Evolutionary conservation across 2,329 filamentous ascomycete genomes (phyloP).

Genomic region (Penicillium sp.): DNA sequence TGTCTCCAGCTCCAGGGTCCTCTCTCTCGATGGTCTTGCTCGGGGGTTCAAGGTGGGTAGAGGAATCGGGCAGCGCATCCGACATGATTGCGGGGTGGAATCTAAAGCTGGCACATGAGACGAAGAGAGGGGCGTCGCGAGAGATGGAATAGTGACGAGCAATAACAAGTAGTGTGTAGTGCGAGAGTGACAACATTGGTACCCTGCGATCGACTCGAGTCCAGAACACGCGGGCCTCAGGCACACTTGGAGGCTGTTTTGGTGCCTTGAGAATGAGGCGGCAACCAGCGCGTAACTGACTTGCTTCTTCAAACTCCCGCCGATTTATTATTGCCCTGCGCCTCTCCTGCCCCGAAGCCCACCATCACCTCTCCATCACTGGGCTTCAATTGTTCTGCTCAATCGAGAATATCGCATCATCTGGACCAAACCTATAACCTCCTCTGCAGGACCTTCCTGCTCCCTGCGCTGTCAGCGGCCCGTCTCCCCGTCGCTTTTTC

Average conservation of each 20-base stretch:
- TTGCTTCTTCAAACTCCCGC: constrained; percentile 26
- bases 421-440: constrained; percentile 9
- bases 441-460: constrained; percentile 12
- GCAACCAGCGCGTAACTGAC: constrained; percentile 20
- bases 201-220: constrained; percentile 33
- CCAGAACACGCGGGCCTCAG: constrained; percentile 32
- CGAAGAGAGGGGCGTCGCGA: constrained; percentile 10
- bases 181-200: constrained; percentile 27
- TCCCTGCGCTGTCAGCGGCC: constrained; percentile 15
- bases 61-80: constrained; percentile 38
- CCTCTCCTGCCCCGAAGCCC: constrained; percentile 7
- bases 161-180: constrained; percentile 15
- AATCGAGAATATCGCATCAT: constrained; percentile 7
- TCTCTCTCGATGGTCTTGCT: constrained; percentile 57
- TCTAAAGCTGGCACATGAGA: constrained; percentile 27
- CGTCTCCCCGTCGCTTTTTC: constrained; percentile 19
- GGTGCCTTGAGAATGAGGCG: constrained; percentile 21
- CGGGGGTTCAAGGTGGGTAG: constrained; percentile 54
- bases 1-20: constrained; percentile 59
- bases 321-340: constrained; percentile 21
- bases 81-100: constrained; percentile 34
- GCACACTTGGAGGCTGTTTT: constrained; percentile 11
- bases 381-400: constrained; percentile 4
- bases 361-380: constrained; percentile 5
- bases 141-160: constrained; percentile 18